Percentiles rank a stretch among this genome's conserved stretches.
phyloP scores from a whole-genome alignment of 2,329 filamentous ascomycete genomes.

The Coleophoma crateriformis region DNA sequence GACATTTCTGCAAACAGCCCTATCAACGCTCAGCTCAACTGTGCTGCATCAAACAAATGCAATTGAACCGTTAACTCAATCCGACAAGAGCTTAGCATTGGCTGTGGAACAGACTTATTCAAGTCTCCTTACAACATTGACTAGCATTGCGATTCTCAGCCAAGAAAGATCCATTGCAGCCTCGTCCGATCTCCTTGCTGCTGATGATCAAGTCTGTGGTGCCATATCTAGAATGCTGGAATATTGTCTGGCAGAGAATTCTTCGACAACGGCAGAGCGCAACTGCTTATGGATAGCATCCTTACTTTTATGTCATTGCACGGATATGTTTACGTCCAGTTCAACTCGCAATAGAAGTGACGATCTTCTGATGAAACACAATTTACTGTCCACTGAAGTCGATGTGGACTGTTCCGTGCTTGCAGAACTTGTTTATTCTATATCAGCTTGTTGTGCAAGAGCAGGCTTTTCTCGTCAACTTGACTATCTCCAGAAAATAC shows the following conservation, averaged over 20 bases:
- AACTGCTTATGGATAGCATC: neutral
- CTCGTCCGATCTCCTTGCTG: neutral
- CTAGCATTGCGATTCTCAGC: conserved; percentile 28
- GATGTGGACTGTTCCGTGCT: neutral
- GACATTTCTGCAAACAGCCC: conserved; percentile 28
- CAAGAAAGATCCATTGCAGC: neutral
- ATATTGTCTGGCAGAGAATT: conserved; percentile 7
- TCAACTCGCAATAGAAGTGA: conserved; percentile 1
- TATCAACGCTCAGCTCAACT: conserved; percentile 24
- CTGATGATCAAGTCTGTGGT: conserved; percentile 3
- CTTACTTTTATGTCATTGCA: neutral
- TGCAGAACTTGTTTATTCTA: conserved; percentile 34
- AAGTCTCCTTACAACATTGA: conserved; percentile 35
- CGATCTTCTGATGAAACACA: conserved; percentile 1
- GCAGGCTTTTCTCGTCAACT: conserved; percentile 28
- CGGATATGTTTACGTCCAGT: neutral
- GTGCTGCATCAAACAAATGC: neutral
- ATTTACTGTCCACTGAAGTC: conserved; percentile 3
- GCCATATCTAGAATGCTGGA: conserved; percentile 9
- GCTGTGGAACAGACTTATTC: conserved; percentile 31
- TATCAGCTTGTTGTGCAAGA: conserved; percentile 42
- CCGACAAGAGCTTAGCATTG: conserved; percentile 4
- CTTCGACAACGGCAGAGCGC: neutral
- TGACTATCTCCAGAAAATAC: conserved; percentile 31
- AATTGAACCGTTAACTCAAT: neutral